A percentile compares a stretch with the other conserved stretches of the same genome.
Conservation (phyloP, 139 green algal genomes). For the Haematococcus lacustris region DNA sequence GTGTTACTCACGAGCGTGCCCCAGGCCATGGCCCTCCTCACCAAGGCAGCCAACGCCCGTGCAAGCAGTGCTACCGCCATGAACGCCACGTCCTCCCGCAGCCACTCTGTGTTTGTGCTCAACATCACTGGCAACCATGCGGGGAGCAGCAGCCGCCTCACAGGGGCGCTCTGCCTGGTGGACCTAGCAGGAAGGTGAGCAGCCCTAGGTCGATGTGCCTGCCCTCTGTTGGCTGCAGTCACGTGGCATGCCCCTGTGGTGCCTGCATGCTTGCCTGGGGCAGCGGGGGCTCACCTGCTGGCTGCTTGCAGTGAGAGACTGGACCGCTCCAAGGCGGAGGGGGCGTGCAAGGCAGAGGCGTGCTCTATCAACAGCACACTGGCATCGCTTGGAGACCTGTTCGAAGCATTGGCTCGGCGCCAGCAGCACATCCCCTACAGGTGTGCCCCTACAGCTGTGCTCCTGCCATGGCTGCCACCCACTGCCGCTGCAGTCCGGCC, state of each 20-base stretch:
- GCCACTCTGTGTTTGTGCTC: constrained; percentile 86
- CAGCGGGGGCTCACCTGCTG: neutral
- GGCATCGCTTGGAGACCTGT: constrained; percentile 72
- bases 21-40: constrained; percentile 55
- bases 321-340: constrained; percentile 57
- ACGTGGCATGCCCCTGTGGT: neutral
- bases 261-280: neutral
- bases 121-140: constrained; percentile 77
- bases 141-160: constrained; percentile 41
- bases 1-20: constrained; percentile 21
- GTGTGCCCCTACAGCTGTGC: constrained; percentile 59
- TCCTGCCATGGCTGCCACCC: neutral
- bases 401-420: constrained; percentile 57
- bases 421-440: constrained; percentile 69
- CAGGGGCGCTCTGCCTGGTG: constrained; percentile 76
- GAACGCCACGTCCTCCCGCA: constrained; percentile 78
- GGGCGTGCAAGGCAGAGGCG: constrained; percentile 71
- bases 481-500: neutral
- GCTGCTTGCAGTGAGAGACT: constrained; percentile 65
- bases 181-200: constrained; percentile 76
- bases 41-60: constrained; percentile 45
- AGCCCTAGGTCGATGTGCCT: neutral
- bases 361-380: constrained; percentile 90
- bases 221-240: neutral
- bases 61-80: constrained; percentile 76